phyloP scores from a whole-genome alignment of 164 flowering plant genomes.

The Magnolia officinalis region DNA sequence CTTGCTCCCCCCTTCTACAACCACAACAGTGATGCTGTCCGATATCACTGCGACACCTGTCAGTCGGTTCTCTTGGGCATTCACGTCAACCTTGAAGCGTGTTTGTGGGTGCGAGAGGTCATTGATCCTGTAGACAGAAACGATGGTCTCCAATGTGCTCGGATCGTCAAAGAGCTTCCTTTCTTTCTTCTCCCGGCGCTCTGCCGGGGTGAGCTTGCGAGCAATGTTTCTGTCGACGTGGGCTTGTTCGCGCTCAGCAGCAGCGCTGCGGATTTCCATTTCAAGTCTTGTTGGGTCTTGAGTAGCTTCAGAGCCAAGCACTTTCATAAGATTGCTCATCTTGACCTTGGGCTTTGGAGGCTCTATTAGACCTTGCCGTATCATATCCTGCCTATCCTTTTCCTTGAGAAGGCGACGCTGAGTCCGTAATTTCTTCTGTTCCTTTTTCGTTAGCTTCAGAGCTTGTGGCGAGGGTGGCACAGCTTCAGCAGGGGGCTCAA shows the following conservation, averaged over 20 bases:
- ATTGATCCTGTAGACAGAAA: conserved; percentile 80
- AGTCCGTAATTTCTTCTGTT: conserved; percentile 94
- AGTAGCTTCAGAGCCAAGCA: conserved; percentile 96
- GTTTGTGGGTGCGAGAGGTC: conserved; percentile 77
- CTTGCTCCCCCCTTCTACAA: conserved; percentile 90
- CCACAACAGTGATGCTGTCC: conserved; percentile 71
- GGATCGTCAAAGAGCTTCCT: conserved; percentile 90
- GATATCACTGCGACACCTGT: conserved; percentile 76
- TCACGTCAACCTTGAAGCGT: conserved; percentile 87
- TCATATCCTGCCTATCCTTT: conserved; percentile 95
- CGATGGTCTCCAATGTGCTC: conserved; percentile 65
- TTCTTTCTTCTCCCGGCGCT: conserved; percentile 95
- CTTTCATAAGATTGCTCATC: conserved; percentile 98
- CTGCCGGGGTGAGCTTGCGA: conserved; percentile 94
- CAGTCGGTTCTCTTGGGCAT: conserved; percentile 84
- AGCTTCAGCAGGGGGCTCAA: conserved; percentile 95
- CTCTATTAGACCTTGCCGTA: conserved; percentile 87
- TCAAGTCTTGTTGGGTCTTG: conserved; percentile 96
- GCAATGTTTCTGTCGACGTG: conserved; percentile 94
- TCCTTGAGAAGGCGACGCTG: conserved; percentile 86
- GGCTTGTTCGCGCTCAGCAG: conserved; percentile 98
- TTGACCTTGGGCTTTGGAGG: conserved; percentile 94
- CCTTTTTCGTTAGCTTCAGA: conserved; percentile 85
- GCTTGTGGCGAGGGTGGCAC: conserved; percentile 98
- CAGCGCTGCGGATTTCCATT: conserved; percentile 90